Evolutionary conservation across 495 filamentous ascomycete species (phyloP).

Genomic region (Ramalina peruviana): DNA sequence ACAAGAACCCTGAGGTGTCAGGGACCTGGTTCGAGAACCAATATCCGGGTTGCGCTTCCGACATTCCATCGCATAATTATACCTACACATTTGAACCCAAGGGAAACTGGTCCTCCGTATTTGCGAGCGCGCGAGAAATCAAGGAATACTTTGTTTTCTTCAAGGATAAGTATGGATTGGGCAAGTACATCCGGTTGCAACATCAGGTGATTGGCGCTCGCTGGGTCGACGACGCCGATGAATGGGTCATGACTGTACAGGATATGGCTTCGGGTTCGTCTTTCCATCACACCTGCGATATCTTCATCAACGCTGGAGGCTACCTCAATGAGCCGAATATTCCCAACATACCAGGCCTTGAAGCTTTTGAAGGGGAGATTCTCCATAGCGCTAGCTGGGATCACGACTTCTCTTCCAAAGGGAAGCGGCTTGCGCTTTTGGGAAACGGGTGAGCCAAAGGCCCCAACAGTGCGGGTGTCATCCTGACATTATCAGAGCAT

Average conservation of each 20-base stretch:
- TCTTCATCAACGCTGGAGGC: slow-evolving; percentile 43
- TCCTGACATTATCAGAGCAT: slow-evolving; percentile 10
- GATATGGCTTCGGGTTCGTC: slow-evolving; percentile 27
- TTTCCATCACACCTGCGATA: slow-evolving; percentile 34
- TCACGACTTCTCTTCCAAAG: slow-evolving; percentile 25
- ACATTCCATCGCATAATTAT: slow-evolving; percentile 34
- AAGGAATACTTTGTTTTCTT: slow-evolving; percentile 38
- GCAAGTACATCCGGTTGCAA: slow-evolving; percentile 27
- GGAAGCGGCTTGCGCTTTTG: slow-evolving; percentile 39
- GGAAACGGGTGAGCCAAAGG: slow-evolving; percentile 36
- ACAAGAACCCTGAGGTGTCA: slow-evolving; percentile 62
- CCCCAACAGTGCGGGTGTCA: slow-evolving; percentile 8
- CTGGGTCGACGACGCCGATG: slow-evolving; percentile 27
- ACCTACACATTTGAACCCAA: slow-evolving; percentile 39
- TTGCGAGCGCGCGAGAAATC: slow-evolving; percentile 43
- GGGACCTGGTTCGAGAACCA: slow-evolving; percentile 63
- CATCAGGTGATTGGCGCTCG: slow-evolving; percentile 23
- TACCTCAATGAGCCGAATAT: slow-evolving; percentile 42
- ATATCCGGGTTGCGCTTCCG: slow-evolving; percentile 47
- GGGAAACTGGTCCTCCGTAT: slow-evolving; percentile 44
- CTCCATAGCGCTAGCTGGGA: slow-evolving; percentile 44
- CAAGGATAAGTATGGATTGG: slow-evolving; percentile 28
- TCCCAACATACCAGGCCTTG: slow-evolving; percentile 39
- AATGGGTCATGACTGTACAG: slow-evolving; percentile 38
- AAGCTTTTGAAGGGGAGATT: slow-evolving; percentile 38